Evolutionary conservation across 73 alveolate genomes (phyloP), one percentile per base, ranked within the genome.

Genomic region (Paramecium octaurelia): DNA sequence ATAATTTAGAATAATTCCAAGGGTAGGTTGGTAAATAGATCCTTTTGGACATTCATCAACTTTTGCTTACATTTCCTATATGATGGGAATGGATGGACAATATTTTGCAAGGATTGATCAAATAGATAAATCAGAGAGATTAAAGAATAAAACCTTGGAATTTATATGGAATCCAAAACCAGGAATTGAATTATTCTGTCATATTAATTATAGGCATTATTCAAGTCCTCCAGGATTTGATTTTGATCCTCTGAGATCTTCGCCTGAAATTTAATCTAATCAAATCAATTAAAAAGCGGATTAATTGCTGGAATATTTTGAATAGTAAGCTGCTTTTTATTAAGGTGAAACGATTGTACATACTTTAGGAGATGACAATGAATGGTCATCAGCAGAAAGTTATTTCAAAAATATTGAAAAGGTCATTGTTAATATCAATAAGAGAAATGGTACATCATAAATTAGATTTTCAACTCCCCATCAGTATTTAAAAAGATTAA

Each of bases 21-120:
- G 88, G 75, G 95, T 94, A 9, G 99, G 99, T 35, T 97, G 99
- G 99, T 95, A 96, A 93, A 94, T 97, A 43, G 99, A 97, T 87
- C 99, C 99, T n/a, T 97, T 97, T 86, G 99, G 99, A 1, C 99
- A 97, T 86, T 95, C 98, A 21, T 34, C 96, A 21, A 97, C 99
- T 0, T 93, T 96, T 76, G 97, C 99, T 9, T 95, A 96, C 23
- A 86, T 97, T 57, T 96, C 95, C 68, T 95, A 96, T 44, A 97
- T 96, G 86, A 96, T 97, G 98, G 98, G 98, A 21, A 96, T 97
- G 87, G 98, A 96, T 84, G 98, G 97, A 60, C 87, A 95, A 86
- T 97, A 95, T 92, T 95, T 96, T 77, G 96, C 99, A 1, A 96
- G 99, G 92, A 59, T 95, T 21, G 99, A 97, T 92, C 92, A 86